Evolutionary conservation across 495 filamentous ascomycete genomes (phyloP), one percentile per base, ranked within the genome.

Genomic region (Neurospora sp.): DNA sequence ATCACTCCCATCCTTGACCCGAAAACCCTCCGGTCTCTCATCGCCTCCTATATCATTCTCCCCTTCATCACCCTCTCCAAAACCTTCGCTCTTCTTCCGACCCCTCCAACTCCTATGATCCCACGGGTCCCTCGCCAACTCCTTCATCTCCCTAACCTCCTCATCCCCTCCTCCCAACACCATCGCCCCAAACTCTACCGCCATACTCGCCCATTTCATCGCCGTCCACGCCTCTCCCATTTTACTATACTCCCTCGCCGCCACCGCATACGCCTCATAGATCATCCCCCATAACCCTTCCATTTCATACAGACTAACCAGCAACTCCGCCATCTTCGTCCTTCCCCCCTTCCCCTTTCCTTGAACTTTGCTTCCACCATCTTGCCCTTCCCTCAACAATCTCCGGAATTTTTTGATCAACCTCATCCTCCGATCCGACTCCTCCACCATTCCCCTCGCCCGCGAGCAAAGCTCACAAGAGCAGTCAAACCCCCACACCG

Each of bases 401-500:
- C 28, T 34, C 7, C 28, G 6, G 19, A 62, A 0, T 34, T 19
- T 17, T 6, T 72, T 75, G 39, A 84, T 85, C 75, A 79, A 74
- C 9, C 39, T 15, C 21, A 84, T 74, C 43, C 83, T 73, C 24
- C 40, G 21, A 36, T 85, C 82, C 24, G 82, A 82, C 43, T 80
- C 82, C 8, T 75, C 75, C 39, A 74, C 71, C 34, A 74, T 71
- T 0, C 69, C 71, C 24, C 28, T 17, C 15, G 77, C 73, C 21
- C 76, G 77, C 13, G 73, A 75, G 75, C 82, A 85, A 7, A 77
- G 71, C 34, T 76, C 45, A 71, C 83, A 85, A 5, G 74, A 69
- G 74, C 84, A 85, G 2, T 77, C 24, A 72, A 85, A 85, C 5
- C 82, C 84, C 84, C 83, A 85, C 70, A 76, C 78, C 5, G 73